Evolutionary conservation across 2,329 filamentous ascomycete genomes (phyloP).

Genomic region (Thyridium curvatum): DNA sequence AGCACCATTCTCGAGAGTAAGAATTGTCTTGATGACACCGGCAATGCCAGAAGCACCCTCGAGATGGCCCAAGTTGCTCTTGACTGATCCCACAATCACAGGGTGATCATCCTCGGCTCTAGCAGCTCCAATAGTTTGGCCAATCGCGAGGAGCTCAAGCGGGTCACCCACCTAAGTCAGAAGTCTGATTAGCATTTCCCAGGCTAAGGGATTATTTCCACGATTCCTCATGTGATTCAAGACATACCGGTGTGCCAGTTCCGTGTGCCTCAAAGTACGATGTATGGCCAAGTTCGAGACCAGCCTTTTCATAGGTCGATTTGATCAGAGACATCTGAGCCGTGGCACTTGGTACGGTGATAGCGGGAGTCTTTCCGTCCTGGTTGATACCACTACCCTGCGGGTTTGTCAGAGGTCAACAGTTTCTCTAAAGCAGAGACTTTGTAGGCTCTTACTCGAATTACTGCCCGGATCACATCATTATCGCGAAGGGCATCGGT

Average conservation of each 20-base stretch:
- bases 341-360: conserved; percentile 14
- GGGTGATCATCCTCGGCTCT: too few species aligned
- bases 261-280: conserved; percentile 38
- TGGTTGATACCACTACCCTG: conserved; percentile 12
- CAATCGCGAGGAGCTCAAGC: too few species aligned
- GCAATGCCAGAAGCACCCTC: conserved; percentile 40
- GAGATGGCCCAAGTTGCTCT: conserved; percentile 36
- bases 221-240: too few species aligned
- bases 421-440: too few species aligned
- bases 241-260: conserved; percentile 24
- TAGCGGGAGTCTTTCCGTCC: conserved; percentile 11
- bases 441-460: too few species aligned
- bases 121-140: too few species aligned
- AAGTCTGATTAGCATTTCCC: too few species aligned
- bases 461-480: conserved; percentile 24
- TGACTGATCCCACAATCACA: conserved; percentile 31
- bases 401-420: too few species aligned
- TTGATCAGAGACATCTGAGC: conserved; percentile 26
- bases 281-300: conserved; percentile 8
- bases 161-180: too few species aligned
- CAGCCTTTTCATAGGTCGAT: conserved; percentile 24
- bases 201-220: too few species aligned
- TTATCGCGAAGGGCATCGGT: conserved; percentile 27
- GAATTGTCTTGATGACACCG: conserved; percentile 31
- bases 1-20: conserved; percentile 27